Evolutionary conservation across 805 yeast genomes (phyloP).

Genomic region (Ogataea trehaloabstinens): DNA sequence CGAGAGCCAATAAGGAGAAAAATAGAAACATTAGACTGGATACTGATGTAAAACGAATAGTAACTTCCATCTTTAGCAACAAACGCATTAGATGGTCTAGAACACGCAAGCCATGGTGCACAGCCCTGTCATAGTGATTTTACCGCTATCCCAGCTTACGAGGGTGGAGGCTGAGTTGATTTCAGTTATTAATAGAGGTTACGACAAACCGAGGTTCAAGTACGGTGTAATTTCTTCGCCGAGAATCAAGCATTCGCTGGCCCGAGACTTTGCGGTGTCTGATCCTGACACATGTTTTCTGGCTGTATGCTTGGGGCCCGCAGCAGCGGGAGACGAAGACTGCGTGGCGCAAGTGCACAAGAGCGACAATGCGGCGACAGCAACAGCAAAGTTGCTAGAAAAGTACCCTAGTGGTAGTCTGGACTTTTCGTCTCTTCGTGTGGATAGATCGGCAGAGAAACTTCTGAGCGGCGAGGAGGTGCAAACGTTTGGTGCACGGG

Average conservation of each 20-base stretch:
- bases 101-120: too few relatives aligned
- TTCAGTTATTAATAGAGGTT: constrained; percentile 47
- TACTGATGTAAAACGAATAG: too few relatives aligned
- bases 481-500: constrained; percentile 21
- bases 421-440: constrained; percentile 12
- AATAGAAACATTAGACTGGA: too few relatives aligned
- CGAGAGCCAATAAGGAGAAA: too few relatives aligned
- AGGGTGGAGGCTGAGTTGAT: constrained; percentile 23
- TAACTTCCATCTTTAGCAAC: too few relatives aligned
- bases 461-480: constrained; percentile 28
- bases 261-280: constrained; percentile 24
- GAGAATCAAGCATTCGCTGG: constrained; percentile 36
- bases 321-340: background rate
- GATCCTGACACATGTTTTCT: constrained; percentile 24
- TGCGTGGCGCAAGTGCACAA: constrained; percentile 1
- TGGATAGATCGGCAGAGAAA: constrained; percentile 2
- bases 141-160: background rate
- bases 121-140: too few relatives aligned
- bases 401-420: constrained; percentile 14
- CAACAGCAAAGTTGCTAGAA: constrained; percentile 17
- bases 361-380: constrained; percentile 18
- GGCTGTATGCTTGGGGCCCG: constrained; percentile 28
- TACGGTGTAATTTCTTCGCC: constrained; percentile 41
- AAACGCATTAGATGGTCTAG: too few relatives aligned
- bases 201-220: constrained; percentile 44